These are phyloP conservation scores for Bromus sterilis DNA, from an alignment of 176 grass and related monocot species.

Conservation along the genomic window DNA sequence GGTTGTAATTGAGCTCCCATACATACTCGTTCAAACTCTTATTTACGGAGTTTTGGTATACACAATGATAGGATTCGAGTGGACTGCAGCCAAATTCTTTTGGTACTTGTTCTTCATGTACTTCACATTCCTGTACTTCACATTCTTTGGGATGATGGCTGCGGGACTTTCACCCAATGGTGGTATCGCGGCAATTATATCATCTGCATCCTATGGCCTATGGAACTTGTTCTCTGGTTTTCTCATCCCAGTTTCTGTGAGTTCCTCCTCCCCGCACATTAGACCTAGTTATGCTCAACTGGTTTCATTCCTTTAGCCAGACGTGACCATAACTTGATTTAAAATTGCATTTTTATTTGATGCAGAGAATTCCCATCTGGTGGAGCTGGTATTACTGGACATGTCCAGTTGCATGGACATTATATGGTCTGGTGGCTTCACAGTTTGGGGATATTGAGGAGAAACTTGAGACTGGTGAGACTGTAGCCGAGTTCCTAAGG, in stretches of 20 bases:
- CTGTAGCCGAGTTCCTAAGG: conserved; percentile 12
- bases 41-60: conserved; percentile 45
- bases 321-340: neutral
- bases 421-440: conserved; percentile 14
- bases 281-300: neutral
- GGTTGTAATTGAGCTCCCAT: conserved; percentile 47
- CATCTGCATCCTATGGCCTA: neutral
- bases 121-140: conserved; percentile 54
- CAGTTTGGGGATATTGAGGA: conserved; percentile 30
- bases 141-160: conserved; percentile 63
- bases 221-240: conserved; percentile 29
- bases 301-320: neutral
- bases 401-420: conserved; percentile 26
- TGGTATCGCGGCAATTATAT: neutral
- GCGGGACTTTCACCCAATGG: conserved; percentile 13
- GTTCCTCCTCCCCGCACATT: neutral
- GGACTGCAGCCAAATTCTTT: conserved; percentile 42
- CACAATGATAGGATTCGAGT: conserved; percentile 53
- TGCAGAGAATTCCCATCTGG: conserved; percentile 22
- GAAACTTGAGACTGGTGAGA: conserved; percentile 24
- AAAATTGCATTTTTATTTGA: neutral
- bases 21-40: conserved; percentile 36
- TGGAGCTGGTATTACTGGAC: conserved; percentile 23
- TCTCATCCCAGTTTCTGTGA: conserved; percentile 22
- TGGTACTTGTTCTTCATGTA: conserved; percentile 73